Percentiles rank a stretch among this genome's conserved stretches.
Evolutionary conservation across 805 yeast genomes (phyloP).

Genomic region (Candida sithepensis): DNA sequence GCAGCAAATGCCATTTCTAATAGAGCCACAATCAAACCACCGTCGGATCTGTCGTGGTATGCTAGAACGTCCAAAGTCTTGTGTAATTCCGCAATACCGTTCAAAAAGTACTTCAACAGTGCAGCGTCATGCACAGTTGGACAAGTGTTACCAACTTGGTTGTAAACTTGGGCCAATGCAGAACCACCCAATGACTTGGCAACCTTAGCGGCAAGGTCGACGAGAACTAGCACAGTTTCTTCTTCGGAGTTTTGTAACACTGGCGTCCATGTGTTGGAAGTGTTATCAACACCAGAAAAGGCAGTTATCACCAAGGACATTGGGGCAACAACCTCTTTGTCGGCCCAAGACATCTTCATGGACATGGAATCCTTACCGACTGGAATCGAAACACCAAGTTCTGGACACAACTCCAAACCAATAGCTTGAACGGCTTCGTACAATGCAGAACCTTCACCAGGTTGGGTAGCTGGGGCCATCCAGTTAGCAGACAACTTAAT

Average conservation of each 20-base stretch:
- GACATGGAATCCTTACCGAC: conserved; percentile 99
- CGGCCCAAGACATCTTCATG: conserved; percentile 97
- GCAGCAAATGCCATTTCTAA: conserved; percentile 98
- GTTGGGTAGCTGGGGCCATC: conserved; percentile 97
- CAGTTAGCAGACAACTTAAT: conserved; percentile 94
- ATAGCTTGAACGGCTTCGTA: conserved; percentile 97
- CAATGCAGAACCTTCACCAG: conserved; percentile 91
- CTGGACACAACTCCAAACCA: conserved; percentile 92
- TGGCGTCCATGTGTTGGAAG: conserved; percentile 95
- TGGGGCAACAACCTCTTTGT: conserved; percentile 93
- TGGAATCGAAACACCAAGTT: conserved; percentile 85
- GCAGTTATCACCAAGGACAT: conserved; percentile 88
- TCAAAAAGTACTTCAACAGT: conserved; percentile 65
- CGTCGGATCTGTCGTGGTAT: conserved; percentile 95
- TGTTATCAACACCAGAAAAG: conserved; percentile 80
- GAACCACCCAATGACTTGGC: conserved; percentile 81
- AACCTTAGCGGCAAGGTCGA: conserved; percentile 64
- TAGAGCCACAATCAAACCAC: conserved; percentile 84
- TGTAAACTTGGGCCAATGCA: conserved; percentile 90
- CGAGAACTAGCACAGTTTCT: conserved; percentile 66
- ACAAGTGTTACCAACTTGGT: conserved; percentile 74
- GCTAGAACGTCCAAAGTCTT: conserved; percentile 63
- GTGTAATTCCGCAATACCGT: conserved; percentile 70
- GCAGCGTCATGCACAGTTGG: conserved; percentile 77
- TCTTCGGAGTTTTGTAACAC: conserved; percentile 49